These are phyloP conservation scores for Phaeophleospora eucalypticola DNA, from an alignment of 2,329 filamentous ascomycete species.

Conservation along the genomic window DNA sequence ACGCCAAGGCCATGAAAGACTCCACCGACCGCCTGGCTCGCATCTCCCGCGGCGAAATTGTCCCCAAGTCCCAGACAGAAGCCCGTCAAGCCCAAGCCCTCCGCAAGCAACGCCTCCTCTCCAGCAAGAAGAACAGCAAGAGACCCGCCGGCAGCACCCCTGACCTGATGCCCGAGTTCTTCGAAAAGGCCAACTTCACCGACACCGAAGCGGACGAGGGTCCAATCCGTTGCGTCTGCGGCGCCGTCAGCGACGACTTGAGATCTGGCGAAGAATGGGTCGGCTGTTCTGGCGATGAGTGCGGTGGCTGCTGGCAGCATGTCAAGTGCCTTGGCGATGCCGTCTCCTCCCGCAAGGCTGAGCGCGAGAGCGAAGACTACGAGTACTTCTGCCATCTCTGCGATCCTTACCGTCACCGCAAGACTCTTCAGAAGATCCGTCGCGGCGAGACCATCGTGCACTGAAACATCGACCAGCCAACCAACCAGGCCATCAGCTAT, in stretches of 20 bases:
- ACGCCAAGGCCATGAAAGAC: slow-evolving; percentile 1
- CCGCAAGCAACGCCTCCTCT: slow-evolving; percentile 18
- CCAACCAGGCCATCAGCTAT: too few relatives aligned
- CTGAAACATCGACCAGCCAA: too few relatives aligned
- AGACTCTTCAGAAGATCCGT: background rate
- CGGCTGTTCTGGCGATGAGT: slow-evolving; percentile 20
- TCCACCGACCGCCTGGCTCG: background rate
- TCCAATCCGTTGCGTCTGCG: slow-evolving; percentile 28
- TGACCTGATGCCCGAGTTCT: slow-evolving; percentile 28
- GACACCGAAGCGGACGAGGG: slow-evolving; percentile 9
- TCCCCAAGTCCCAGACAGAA: slow-evolving; percentile 19
- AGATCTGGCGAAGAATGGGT: slow-evolving; percentile 18
- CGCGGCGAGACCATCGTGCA: background rate
- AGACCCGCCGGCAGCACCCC: slow-evolving; percentile 6
- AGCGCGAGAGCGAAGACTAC: slow-evolving; percentile 14
- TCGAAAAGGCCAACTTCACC: slow-evolving; percentile 20
- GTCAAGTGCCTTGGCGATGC: slow-evolving; percentile 21
- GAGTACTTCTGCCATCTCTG: slow-evolving; percentile 26
- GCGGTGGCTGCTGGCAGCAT: slow-evolving; percentile 30
- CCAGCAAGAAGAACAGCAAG: slow-evolving; percentile 1
- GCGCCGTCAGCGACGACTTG: slow-evolving; percentile 16
- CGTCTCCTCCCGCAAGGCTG: slow-evolving; percentile 7
- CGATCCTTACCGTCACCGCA: slow-evolving; percentile 17
- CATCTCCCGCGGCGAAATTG: slow-evolving; percentile 20
- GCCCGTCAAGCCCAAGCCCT: slow-evolving; percentile 16